Base-by-base conservation (phyloP, 2,329 filamentous ascomycete genomes). In the Paecilomyces fulvus region DNA sequence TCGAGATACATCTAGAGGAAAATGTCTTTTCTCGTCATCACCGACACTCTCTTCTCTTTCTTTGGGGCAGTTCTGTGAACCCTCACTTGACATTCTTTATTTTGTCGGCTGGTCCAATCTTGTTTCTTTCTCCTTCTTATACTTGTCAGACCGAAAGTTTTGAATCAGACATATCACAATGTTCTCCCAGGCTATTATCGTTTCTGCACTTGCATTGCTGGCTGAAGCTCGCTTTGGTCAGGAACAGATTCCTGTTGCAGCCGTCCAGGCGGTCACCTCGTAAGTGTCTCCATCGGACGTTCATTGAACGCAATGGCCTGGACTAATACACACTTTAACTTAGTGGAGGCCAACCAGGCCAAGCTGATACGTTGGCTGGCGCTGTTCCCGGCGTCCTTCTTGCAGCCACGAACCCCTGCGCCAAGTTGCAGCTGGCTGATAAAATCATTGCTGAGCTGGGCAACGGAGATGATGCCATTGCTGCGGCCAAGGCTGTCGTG, bases 351-450 rank as follows among this genome's bases (percentile, higher is more conserved):
- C 70, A 73, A 46, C 75, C 84, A 1, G 86, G 85, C 49, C 78
- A 79, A 60, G 85, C 86, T 51, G 79, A 78, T 43, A 87, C 84
- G 49, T 80, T 89, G 56, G 81, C 83, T 48, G 85, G 85, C 54
- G 74, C 74, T 14, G 81, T 85, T 30, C 82, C 86, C 51, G 76
- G 80, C 33, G 80, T 83, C 56, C 79, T 89, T 8, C 78, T 89
- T 20, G 86, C 79, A 25, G 85, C 77, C 48, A 81, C 85, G 58
- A 83, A 85, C 70, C 81, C 86, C 33, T 89, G 86, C 63, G 83
- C 75, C 60, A 88, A 83, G 79, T 83, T 88, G 62, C 71, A 72
- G 21, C 81, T 84, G 50, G 86, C 84, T 60, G 86, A 88, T 66
- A 67, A 83, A 64, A 86, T 89, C 66, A 78, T 88, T 59, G 65